Evolutionary conservation across 495 filamentous ascomycete genomes (phyloP), one percentile per base, ranked within the genome.

Genomic region (Lophiostoma macrostomum): DNA sequence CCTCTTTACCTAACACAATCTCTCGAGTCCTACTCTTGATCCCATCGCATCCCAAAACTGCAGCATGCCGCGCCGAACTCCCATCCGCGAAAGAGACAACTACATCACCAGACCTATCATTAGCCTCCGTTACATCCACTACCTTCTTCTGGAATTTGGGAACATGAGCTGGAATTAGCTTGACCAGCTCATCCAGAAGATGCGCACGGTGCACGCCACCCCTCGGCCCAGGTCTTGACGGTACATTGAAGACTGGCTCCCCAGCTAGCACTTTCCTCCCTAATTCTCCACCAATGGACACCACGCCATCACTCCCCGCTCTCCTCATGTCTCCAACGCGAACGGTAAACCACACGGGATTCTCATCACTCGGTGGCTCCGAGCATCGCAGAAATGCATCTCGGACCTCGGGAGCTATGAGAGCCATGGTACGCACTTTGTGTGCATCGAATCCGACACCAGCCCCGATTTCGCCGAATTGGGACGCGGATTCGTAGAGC

Each of bases 371-470:
- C 28, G 38, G 57, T 8, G 30, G 40, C 38, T 65, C 65, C 23
- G 50, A 44, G 20, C 63, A 69, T 52, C 60, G 64, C 22, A 55
- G 61, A 63, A 69, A 76, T 1, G 66, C 75, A 14, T 69, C 66
- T 50, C 70, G 59, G 31, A 84, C 71, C 0, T 64, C 61, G 4
- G 71, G 71, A 29, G 80, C 72, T 40, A 82, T 74, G 5, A 76
- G 35, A 3, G 64, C 58, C 75, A 86, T 80, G 0, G 80, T 79
- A 0, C 73, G 66, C 8, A 77, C 69, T 4, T 80, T 73, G 62
- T 84, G 83, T 30, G 80, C 74, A 0, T 76, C 76, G 32, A 86
- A 78, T 10, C 73, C 76, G 3, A 86, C 73, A 5, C 82, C 83
- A 1, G 83, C 83, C 23, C 84, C 84, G 4, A 86, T 75, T 67